These are phyloP conservation scores for Ambrosiella beaveri DNA, from an alignment of 2,329 filamentous ascomycete genomes.

Conservation along the genomic window DNA sequence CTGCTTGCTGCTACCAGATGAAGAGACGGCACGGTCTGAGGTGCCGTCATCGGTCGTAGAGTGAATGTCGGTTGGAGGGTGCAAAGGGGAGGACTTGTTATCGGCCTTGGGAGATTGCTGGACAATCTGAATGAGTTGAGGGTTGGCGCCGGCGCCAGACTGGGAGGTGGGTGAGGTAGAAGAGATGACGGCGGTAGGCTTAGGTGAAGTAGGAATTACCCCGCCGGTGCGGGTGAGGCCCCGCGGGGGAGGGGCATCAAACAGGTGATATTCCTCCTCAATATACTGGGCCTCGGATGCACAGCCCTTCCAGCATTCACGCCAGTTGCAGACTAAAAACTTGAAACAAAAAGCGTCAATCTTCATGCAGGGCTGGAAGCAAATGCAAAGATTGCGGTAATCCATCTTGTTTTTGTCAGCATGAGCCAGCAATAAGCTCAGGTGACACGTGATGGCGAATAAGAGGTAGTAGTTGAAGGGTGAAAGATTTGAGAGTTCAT, in stretches of 20 bases:
- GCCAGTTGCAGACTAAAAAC: conserved; percentile 88
- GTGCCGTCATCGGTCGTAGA: conserved; percentile 1
- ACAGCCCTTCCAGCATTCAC: conserved; percentile 92
- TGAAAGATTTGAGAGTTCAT: conserved; percentile 83
- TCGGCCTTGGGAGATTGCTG: conserved; percentile 9
- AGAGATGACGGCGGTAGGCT: conserved; percentile 17
- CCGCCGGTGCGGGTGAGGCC: conserved; percentile 21
- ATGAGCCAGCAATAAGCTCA: conserved; percentile 78
- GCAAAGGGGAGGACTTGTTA: conserved; percentile 2
- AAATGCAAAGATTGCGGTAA: conserved; percentile 86
- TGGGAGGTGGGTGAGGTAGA: conserved; percentile 1
- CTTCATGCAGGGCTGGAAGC: conserved; percentile 93
- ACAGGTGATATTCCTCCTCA: conserved; percentile 46
- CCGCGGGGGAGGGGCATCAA: conserved; percentile 39
- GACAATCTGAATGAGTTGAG: conserved; percentile 5
- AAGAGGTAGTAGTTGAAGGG: conserved; percentile 96
- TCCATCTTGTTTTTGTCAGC: conserved; percentile 98
- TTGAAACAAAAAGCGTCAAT: conserved; percentile 92
- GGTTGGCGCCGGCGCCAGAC: not conserved
- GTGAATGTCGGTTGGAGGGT: conserved; percentile 5
- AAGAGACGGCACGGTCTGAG: conserved; percentile 25
- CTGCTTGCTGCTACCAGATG: conserved; percentile 47
- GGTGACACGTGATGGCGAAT: conserved; percentile 91
- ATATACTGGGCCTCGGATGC: conserved; percentile 72
- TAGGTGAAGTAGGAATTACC: conserved; percentile 9